Percentiles rank a stretch among this genome's conserved stretches.
Evolutionary conservation across 164 flowering plant species (phyloP).

Genomic region (Buxus sempervirens): DNA sequence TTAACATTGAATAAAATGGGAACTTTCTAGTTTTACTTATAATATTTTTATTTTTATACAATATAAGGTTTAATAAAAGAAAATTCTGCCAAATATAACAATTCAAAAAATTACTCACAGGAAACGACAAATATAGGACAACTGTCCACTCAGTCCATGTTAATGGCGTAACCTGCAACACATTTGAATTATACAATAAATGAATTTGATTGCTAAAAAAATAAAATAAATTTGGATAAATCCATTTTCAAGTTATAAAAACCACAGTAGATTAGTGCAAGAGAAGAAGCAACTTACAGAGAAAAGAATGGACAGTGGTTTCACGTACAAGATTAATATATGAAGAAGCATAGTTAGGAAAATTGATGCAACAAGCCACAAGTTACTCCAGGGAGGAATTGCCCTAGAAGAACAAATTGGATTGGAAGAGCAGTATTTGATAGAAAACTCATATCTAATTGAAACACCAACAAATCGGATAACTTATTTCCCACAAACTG

Average conservation of each 20-base stretch:
- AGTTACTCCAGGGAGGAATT: constrained; percentile 94
- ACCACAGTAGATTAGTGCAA: constrained; percentile 4
- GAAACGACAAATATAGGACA: constrained; percentile 87
- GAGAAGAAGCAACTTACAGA: constrained; percentile 68
- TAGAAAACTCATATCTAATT: neutral
- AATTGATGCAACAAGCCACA: constrained; percentile 94
- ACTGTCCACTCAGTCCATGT: constrained; percentile 87
- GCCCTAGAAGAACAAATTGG: constrained; percentile 34
- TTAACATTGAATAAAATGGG: neutral
- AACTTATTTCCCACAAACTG: neutral
- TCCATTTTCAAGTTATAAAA: neutral
- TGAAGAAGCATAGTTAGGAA: constrained; percentile 88
- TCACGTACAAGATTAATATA: constrained; percentile 75
- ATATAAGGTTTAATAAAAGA: constrained; percentile 1
- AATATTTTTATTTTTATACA: neutral
- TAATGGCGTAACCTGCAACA: constrained; percentile 81
- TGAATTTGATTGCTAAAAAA: constrained; percentile 2
- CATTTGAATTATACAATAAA: neutral
- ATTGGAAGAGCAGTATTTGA: constrained; percentile 5
- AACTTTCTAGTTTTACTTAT: too few species aligned
- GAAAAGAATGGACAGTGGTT: constrained; percentile 80
- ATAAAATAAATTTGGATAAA: neutral
- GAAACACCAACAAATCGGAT: neutral
- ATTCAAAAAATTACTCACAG: constrained; percentile 45
- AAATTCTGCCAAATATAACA: constrained; percentile 1